Conservation (phyloP, 78 protist genomes). For the Dictyostelium purpureum region DNA sequence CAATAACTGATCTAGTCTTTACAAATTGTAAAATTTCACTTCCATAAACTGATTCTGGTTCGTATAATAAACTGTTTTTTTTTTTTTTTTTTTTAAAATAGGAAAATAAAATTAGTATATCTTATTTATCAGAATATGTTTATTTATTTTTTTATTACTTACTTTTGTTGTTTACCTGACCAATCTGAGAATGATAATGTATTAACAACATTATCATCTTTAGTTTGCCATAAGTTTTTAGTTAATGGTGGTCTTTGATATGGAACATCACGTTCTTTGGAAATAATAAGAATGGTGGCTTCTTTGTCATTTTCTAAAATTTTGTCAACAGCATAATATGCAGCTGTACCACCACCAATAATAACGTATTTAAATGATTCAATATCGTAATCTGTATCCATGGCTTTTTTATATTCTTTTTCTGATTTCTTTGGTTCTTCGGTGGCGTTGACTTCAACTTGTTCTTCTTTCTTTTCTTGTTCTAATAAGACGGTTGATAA, state of each 20-base stretch:
- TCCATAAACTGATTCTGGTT: slow-evolving; percentile 66
- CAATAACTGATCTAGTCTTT: slow-evolving; percentile 44
- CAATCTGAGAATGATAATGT: slow-evolving; percentile 43
- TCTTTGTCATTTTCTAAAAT: slow-evolving; percentile 75
- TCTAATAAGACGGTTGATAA: too few relatives aligned
- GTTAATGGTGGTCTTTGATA: slow-evolving; percentile 91
- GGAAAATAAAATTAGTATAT: background rate
- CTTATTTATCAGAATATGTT: background rate
- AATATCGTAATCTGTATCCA: slow-evolving; percentile 23
- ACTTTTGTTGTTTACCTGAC: slow-evolving; percentile 50
- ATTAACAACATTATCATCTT: slow-evolving; percentile 22
- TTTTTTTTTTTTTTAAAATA: background rate
- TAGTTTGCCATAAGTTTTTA: slow-evolving; percentile 88
- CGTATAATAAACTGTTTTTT: background rate
- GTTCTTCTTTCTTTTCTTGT: too few relatives aligned
- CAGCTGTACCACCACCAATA: slow-evolving; percentile 93
- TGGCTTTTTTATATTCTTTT: background rate
- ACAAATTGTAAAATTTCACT: slow-evolving; percentile 55
- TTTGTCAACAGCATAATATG: slow-evolving; percentile 83
- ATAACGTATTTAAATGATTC: slow-evolving; percentile 83
- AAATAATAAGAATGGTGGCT: slow-evolving; percentile 72
- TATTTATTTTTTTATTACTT: background rate
- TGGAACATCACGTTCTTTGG: slow-evolving; percentile 80
- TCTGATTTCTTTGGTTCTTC: background rate
- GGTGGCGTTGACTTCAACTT: too few relatives aligned